These are phyloP conservation scores for Plasmodium vivax DNA, from an alignment of 169 alveolate species.

Conservation along the genomic window DNA sequence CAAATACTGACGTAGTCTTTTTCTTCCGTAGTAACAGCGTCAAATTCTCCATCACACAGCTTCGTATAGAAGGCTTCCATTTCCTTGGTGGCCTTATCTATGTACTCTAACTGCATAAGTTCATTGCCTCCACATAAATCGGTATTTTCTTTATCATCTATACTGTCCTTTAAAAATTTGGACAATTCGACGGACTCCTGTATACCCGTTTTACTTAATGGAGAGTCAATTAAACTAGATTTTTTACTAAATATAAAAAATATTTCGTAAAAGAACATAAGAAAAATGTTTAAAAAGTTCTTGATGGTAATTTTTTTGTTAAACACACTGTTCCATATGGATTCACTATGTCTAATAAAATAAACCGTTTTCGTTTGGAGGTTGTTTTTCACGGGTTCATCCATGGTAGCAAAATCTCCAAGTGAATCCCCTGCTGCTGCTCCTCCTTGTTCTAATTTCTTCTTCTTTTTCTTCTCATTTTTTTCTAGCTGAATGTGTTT, in stretches of 20 bases:
- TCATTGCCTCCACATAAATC: not conserved
- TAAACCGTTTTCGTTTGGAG: constrained; percentile 24
- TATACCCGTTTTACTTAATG: constrained; percentile 22
- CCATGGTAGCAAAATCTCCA: not conserved
- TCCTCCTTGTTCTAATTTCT: not conserved
- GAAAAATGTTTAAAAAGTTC: not conserved
- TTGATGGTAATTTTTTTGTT: not conserved
- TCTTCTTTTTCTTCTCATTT: not conserved
- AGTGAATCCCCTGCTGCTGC: not conserved
- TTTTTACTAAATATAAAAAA: constrained; percentile 3
- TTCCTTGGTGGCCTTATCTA: not conserved
- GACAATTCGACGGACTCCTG: not conserved
- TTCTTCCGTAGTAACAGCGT: not conserved
- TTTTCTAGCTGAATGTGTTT: not conserved
- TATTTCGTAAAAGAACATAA: constrained; percentile 9
- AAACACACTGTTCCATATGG: constrained; percentile 29
- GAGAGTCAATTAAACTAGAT: constrained; percentile 11
- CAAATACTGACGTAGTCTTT: not conserved
- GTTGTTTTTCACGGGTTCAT: not conserved
- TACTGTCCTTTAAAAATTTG: not conserved
- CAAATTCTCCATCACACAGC: not conserved
- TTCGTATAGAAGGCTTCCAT: not conserved
- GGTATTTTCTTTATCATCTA: not conserved
- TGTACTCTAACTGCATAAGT: not conserved
- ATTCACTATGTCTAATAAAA: constrained; percentile 44